A percentile compares a stretch with the other conserved stretches of the same genome.
Evolutionary conservation across 2,329 filamentous ascomycete species (phyloP).

Genomic region (Fusarium sp.): DNA sequence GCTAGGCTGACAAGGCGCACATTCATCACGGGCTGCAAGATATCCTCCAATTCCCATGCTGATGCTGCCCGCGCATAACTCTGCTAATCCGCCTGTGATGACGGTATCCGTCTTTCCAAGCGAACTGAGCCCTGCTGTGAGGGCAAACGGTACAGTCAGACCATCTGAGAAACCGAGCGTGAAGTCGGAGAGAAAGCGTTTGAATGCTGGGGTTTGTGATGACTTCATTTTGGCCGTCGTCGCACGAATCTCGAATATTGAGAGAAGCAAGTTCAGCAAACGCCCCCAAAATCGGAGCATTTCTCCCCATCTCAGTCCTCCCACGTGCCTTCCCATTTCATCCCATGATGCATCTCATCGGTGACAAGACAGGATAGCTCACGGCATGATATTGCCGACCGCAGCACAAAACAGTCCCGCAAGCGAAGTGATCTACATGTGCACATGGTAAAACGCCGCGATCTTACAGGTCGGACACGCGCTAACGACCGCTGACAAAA

Average conservation of each 20-base stretch:
- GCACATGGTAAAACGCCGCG: constrained; percentile 30
- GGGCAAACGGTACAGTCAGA: constrained; percentile 78
- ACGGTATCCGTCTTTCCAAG: constrained; percentile 71
- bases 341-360: constrained; percentile 7
- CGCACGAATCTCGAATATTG: background rate
- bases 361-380: constrained; percentile 16
- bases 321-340: constrained; percentile 4
- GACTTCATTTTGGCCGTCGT: constrained; percentile 26
- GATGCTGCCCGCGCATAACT: constrained; percentile 77
- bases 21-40: constrained; percentile 65
- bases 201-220: constrained; percentile 45
- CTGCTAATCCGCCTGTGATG: constrained; percentile 75
- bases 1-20: background rate
- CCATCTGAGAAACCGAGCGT: constrained; percentile 81
- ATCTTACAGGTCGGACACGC: constrained; percentile 16
- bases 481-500: constrained; percentile 12
- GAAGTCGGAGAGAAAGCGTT: constrained; percentile 68
- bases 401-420: background rate
- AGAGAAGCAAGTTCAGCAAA: background rate
- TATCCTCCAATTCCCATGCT: constrained; percentile 81
- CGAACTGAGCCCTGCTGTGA: constrained; percentile 75
- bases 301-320: too few species aligned
- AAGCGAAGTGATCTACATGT: constrained; percentile 5
- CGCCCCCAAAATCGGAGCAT: too few species aligned
- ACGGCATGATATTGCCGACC: constrained; percentile 21